Evolutionary conservation across 805 yeast species (phyloP).

Genomic region (Wickerhamiella azymoides): DNA sequence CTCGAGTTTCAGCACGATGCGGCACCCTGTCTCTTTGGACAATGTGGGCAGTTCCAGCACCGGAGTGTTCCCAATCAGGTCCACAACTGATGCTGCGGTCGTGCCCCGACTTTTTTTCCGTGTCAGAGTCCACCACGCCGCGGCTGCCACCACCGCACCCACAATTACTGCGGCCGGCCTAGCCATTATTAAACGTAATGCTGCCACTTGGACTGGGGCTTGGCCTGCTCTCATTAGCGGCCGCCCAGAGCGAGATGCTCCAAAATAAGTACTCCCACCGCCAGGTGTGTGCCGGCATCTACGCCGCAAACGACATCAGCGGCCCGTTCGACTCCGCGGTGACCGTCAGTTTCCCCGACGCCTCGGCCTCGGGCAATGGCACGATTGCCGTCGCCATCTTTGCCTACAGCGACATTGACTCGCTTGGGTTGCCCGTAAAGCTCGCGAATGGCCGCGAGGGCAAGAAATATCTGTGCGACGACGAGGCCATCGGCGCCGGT

Average conservation of each 20-base stretch:
- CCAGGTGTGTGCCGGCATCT: slow-evolving; percentile 83
- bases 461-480: slow-evolving; percentile 61
- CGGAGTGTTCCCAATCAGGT: slow-evolving; percentile 84
- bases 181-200: background rate
- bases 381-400: slow-evolving; percentile 44
- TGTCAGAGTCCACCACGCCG: background rate
- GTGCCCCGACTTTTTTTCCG: background rate
- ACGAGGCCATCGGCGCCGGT: slow-evolving; percentile 39
- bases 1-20: slow-evolving; percentile 78
- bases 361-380: slow-evolving; percentile 2
- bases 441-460: slow-evolving; percentile 27
- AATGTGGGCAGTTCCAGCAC: slow-evolving; percentile 59
- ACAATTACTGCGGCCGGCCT: background rate
- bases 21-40: slow-evolving; percentile 60
- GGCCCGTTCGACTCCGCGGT: slow-evolving; percentile 32
- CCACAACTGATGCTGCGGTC: slow-evolving; percentile 31
- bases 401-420: slow-evolving; percentile 65
- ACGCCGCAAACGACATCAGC: slow-evolving; percentile 74
- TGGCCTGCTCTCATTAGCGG: slow-evolving; percentile 8
- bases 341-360: slow-evolving; percentile 13
- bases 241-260: slow-evolving; percentile 16
- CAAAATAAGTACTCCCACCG: slow-evolving; percentile 35
- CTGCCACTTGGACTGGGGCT: background rate
- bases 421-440: slow-evolving; percentile 42
- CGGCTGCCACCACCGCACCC: background rate